A percentile compares a stretch with the other conserved stretches of the same genome.
phyloP scores from a whole-genome alignment of 2,329 filamentous ascomycete species.

The Samsoniella hepiali region DNA sequence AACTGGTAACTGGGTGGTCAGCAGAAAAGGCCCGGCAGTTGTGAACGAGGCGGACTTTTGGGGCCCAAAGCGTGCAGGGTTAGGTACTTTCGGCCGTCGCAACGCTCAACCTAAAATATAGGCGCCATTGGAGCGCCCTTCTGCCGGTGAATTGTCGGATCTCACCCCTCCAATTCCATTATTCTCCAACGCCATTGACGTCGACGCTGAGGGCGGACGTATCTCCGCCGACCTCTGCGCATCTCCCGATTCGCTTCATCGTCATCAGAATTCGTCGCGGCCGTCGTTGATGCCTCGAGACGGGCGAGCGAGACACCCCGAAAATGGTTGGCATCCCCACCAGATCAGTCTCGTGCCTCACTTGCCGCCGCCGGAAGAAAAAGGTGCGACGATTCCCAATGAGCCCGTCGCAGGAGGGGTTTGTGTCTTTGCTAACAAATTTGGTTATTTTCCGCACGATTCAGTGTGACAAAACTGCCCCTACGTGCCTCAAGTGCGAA shows the following conservation, averaged over 20 bases:
- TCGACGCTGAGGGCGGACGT: neutral
- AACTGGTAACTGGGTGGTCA: constrained; percentile 10
- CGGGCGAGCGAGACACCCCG: constrained; percentile 4
- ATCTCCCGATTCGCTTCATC: neutral
- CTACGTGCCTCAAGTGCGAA: constrained; percentile 15
- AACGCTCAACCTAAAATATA: neutral
- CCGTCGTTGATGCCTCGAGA: constrained; percentile 9
- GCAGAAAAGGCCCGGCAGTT: constrained; percentile 13
- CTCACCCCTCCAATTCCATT: constrained; percentile 11
- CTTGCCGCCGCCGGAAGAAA: constrained; percentile 19
- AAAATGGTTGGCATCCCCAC: constrained; percentile 19
- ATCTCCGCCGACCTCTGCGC: neutral
- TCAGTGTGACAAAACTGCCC: constrained; percentile 16
- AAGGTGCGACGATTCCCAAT: neutral
- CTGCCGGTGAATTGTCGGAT: constrained; percentile 3
- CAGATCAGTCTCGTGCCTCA: constrained; percentile 19
- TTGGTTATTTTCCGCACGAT: neutral
- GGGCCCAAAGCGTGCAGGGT: neutral
- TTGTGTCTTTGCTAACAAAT: neutral
- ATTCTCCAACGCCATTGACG: constrained; percentile 7
- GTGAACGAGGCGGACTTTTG: constrained; percentile 8
- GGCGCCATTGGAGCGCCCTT: constrained; percentile 3
- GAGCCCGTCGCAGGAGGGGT: neutral
- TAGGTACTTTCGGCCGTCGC: neutral
- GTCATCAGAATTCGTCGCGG: neutral